Conservation (phyloP, 805 yeast genomes). For the Metschnikowia proteae region DNA sequence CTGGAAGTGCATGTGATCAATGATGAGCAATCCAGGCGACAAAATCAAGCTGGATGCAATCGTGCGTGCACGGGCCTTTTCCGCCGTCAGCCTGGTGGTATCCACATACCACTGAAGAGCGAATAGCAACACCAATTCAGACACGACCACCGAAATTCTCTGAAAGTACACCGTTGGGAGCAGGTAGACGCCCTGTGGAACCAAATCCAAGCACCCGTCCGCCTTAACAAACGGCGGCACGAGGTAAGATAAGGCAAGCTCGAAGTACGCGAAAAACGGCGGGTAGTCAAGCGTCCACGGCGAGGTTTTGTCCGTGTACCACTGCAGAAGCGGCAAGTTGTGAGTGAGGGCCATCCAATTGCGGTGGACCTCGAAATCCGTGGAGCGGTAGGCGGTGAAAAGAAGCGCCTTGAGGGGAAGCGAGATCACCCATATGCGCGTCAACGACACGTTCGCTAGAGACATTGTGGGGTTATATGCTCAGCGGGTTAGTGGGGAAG, state of each 20-base stretch:
- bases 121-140: constrained; percentile 67
- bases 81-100: constrained; percentile 38
- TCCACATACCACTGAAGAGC: constrained; percentile 71
- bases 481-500: not conserved
- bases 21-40: constrained; percentile 85
- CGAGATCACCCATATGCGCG: constrained; percentile 36
- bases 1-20: constrained; percentile 96
- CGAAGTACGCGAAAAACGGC: constrained; percentile 95
- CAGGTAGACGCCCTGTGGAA: constrained; percentile 63
- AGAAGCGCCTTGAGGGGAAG: constrained; percentile 34
- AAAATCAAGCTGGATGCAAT: constrained; percentile 77
- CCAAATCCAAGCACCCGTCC: constrained; percentile 78
- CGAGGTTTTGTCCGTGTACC: constrained; percentile 78
- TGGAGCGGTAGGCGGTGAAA: constrained; percentile 74
- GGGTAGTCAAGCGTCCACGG: constrained; percentile 98
- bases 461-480: not conserved
- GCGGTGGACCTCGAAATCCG: constrained; percentile 96
- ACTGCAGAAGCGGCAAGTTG: constrained; percentile 63
- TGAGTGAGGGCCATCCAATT: constrained; percentile 94
- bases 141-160: constrained; percentile 69
- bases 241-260: constrained; percentile 68
- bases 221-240: constrained; percentile 59
- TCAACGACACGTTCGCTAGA: constrained; percentile 13
- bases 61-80: constrained; percentile 56
- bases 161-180: constrained; percentile 81